Evolutionary conservation across 2,329 filamentous ascomycete species (phyloP).

Genomic region (Keithomyces neogunnii): DNA sequence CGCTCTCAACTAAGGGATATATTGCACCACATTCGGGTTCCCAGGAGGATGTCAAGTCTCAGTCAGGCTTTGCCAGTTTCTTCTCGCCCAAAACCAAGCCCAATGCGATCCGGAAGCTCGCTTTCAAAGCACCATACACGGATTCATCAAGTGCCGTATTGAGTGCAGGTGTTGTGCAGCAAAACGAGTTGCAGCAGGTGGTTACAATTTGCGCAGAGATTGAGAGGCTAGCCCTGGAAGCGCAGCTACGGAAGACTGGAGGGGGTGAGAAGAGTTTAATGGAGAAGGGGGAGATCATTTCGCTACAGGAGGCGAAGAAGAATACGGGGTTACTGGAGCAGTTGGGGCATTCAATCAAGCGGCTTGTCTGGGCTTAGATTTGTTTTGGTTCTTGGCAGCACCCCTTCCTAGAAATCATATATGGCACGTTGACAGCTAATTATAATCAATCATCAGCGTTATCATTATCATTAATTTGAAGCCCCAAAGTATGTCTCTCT

Average conservation of each 20-base stretch:
- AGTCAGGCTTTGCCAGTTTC: slow-evolving; percentile 31
- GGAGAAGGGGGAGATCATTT: slow-evolving; percentile 65
- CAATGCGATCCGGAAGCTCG: slow-evolving; percentile 33
- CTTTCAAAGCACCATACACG: slow-evolving; percentile 46
- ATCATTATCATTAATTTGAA: neutral
- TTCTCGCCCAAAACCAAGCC: slow-evolving; percentile 29
- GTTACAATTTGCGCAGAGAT: slow-evolving; percentile 68
- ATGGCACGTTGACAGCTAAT: neutral
- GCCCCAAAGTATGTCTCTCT: neutral
- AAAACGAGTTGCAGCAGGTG: slow-evolving; percentile 48
- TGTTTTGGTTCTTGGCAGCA: neutral
- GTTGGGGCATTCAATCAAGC: slow-evolving; percentile 84
- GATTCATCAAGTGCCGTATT: slow-evolving; percentile 48
- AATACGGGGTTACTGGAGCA: slow-evolving; percentile 82
- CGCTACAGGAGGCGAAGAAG: slow-evolving; percentile 73
- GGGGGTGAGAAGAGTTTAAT: slow-evolving; percentile 39
- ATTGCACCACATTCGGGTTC: slow-evolving; percentile 16
- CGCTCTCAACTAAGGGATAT: slow-evolving; percentile 49
- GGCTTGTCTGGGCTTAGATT: slow-evolving; percentile 69
- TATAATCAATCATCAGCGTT: neutral
- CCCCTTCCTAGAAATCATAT: neutral
- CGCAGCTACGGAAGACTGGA: slow-evolving; percentile 30
- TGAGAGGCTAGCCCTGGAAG: slow-evolving; percentile 52
- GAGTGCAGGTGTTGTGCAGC: slow-evolving; percentile 32
- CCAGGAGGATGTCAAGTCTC: slow-evolving; percentile 16